Evolutionary conservation across 495 filamentous ascomycete species (phyloP).

Genomic region (Penicillium alfredii): DNA sequence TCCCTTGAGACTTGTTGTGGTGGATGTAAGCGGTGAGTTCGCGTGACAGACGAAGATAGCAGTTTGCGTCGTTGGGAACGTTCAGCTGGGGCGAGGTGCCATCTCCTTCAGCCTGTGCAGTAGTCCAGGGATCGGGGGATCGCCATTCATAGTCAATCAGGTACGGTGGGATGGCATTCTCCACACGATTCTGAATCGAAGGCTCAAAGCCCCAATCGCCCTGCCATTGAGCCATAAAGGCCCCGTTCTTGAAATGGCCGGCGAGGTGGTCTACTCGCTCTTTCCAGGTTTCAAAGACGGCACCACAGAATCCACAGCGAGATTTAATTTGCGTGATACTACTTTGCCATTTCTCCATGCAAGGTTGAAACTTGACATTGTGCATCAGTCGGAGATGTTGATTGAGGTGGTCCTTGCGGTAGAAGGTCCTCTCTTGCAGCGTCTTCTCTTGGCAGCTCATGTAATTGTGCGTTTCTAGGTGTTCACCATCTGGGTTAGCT

Average conservation of each 20-base stretch:
- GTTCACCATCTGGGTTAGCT: constrained; percentile 58
- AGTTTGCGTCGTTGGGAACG: constrained; percentile 37
- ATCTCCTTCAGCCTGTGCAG: constrained; percentile 15
- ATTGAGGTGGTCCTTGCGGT: constrained; percentile 81
- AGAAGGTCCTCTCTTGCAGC: constrained; percentile 69
- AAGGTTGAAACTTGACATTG: constrained; percentile 57
- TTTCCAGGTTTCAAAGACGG: constrained; percentile 63
- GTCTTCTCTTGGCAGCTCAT: constrained; percentile 68
- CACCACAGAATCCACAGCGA: constrained; percentile 67
- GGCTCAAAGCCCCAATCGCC: constrained; percentile 76
- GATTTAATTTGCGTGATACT: constrained; percentile 64
- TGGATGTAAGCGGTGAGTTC: constrained; percentile 54
- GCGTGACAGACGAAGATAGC: constrained; percentile 47
- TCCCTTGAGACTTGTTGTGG: constrained; percentile 41
- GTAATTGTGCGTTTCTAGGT: constrained; percentile 72
- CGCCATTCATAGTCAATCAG: constrained; percentile 40
- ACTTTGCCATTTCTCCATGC: constrained; percentile 76
- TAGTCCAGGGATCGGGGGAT: constrained; percentile 33
- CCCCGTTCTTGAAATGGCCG: constrained; percentile 66
- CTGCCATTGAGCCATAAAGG: constrained; percentile 70
- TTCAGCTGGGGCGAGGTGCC: constrained; percentile 15
- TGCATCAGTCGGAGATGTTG: constrained; percentile 82
- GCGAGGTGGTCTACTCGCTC: constrained; percentile 66
- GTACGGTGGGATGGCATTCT: constrained; percentile 65
- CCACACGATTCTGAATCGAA: constrained; percentile 59